Evolutionary conservation across 2,329 filamentous ascomycete genomes (phyloP).

Genomic region (Allantophomopsis cytisporea): DNA sequence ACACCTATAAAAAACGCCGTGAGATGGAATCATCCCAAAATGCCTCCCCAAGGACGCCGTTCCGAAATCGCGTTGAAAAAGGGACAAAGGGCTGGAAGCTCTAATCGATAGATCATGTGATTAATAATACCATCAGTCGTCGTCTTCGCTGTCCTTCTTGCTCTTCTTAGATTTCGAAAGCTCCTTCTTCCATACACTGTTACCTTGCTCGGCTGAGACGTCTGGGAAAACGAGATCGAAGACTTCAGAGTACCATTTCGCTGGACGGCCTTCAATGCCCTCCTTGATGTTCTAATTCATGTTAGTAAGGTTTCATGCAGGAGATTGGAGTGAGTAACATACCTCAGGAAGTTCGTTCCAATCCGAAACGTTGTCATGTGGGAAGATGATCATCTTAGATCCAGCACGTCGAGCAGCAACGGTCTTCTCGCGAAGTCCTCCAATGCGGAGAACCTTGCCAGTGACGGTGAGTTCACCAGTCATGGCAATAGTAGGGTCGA

Average conservation of each 20-base stretch:
- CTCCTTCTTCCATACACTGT: conserved; percentile 37
- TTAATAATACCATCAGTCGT: neutral
- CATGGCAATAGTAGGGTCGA: conserved; percentile 89
- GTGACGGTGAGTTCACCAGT: conserved; percentile 95
- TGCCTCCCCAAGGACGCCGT: too few relatives aligned
- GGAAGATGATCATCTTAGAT: conserved; percentile 89
- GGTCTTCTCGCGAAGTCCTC: conserved; percentile 90
- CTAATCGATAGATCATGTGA: too few relatives aligned
- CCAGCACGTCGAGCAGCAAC: conserved; percentile 87
- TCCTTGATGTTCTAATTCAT: conserved; percentile 82
- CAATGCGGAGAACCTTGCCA: conserved; percentile 90
- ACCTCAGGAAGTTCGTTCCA: conserved; percentile 96
- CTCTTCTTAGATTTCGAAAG: conserved; percentile 23
- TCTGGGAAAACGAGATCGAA: conserved; percentile 83
- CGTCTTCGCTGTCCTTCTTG: conserved; percentile 10
- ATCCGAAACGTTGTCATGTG: conserved; percentile 87
- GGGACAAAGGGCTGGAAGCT: too few relatives aligned
- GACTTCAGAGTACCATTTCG: conserved; percentile 87
- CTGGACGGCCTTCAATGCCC: conserved; percentile 81
- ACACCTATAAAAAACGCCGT: too few relatives aligned
- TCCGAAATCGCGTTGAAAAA: too few relatives aligned
- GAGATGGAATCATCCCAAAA: too few relatives aligned
- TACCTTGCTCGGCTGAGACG: conserved; percentile 60
- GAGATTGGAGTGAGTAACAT: conserved; percentile 25
- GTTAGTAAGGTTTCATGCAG: neutral